Base-by-base conservation (phyloP, 2,329 filamentous ascomycete species). In the Scedosporium apiospermum region DNA sequence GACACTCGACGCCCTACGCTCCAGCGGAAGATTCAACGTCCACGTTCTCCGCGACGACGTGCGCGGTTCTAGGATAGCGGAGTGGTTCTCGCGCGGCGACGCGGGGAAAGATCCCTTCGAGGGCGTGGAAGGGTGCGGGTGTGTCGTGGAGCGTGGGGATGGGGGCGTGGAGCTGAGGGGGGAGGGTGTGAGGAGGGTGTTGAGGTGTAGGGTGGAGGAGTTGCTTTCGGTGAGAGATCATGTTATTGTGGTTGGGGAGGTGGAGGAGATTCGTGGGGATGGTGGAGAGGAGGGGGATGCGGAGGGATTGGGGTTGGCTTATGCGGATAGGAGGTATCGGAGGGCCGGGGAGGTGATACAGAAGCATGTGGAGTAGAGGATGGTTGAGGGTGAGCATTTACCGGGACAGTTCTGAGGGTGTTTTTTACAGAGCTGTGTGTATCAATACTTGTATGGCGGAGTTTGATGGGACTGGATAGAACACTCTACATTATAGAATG, bases 31-130 rank as follows among this genome's bases (percentile, higher is more conserved):
- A 14, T 85, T 86, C 69, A 84, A 84, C 63, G 76, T 85, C 14
- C 83, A 86, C 64, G 69, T 86, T 5, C 76, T 86, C 0, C 71
- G 76, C 0, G 80, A 77, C 4, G 77, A 81, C 46, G 71, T 70
- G 4, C 67, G 70, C 1, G 83, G 82, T 10, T 82, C 79, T 5
- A 69, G 70, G 5, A 73, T 85, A 3, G 83, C 83, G 1, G 76
- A 80, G 60, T 76, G 79, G 63, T 83, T 85, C 65, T 78, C 81
- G 3, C 69, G 75, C 49, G 81, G 82, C 0, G 83, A 84, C 62
- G 67, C 71, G 2, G 73, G 70, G 2, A 71, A 72, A 3, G 69
- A 73, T 18, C 70, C 77, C 6, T 77, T 80, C 57, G 71, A 74
- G 9, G 72, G 70, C 3, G 62, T 80, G n/a, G 69, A 71, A 58